These are phyloP conservation scores for Thielaviopsis musarum DNA, from an alignment of 2,329 filamentous ascomycete genomes.

Conservation along the genomic window DNA sequence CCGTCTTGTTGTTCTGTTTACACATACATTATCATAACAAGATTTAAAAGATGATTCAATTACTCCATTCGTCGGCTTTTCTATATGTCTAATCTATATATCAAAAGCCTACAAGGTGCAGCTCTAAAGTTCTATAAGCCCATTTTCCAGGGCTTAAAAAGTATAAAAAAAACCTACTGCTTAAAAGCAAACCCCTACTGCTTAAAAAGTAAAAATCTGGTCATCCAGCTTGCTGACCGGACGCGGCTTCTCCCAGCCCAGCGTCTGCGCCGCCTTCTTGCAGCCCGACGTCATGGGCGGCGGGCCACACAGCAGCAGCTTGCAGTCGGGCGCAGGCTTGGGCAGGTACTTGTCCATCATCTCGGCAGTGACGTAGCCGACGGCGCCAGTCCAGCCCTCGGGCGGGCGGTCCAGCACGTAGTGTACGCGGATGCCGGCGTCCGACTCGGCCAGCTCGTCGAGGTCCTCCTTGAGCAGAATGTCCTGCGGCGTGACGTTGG, in stretches of 20 bases:
- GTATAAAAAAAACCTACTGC: no score
- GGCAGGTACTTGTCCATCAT: slow-evolving; percentile 84
- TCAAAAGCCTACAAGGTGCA: no score
- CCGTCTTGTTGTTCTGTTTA: no score
- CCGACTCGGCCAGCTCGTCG: slow-evolving; percentile 59
- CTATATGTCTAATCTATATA: no score
- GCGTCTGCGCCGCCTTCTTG: slow-evolving; percentile 83
- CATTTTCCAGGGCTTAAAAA: no score
- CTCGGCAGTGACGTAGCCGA: slow-evolving; percentile 86
- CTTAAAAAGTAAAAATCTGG: slow-evolving; percentile 82
- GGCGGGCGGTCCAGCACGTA: slow-evolving; percentile 96
- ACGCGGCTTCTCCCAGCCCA: slow-evolving; percentile 82
- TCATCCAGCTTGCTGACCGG: slow-evolving; percentile 96
- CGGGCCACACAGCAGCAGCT: slow-evolving; percentile 86
- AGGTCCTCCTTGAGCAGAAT: slow-evolving; percentile 89
- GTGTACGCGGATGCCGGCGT: slow-evolving; percentile 70
- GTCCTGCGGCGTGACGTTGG: slow-evolving; percentile 85
- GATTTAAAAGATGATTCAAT: no score
- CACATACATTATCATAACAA: no score
- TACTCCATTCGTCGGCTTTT: no score
- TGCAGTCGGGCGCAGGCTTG: slow-evolving; percentile 69
- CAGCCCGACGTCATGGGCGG: slow-evolving; percentile 93
- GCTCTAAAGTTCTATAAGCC: not conserved
- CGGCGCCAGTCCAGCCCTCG: slow-evolving; percentile 76
- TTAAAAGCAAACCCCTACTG: no score